Conservation (phyloP, 2,329 filamentous ascomycete genomes). For the Colletotrichum tamarilloi region DNA sequence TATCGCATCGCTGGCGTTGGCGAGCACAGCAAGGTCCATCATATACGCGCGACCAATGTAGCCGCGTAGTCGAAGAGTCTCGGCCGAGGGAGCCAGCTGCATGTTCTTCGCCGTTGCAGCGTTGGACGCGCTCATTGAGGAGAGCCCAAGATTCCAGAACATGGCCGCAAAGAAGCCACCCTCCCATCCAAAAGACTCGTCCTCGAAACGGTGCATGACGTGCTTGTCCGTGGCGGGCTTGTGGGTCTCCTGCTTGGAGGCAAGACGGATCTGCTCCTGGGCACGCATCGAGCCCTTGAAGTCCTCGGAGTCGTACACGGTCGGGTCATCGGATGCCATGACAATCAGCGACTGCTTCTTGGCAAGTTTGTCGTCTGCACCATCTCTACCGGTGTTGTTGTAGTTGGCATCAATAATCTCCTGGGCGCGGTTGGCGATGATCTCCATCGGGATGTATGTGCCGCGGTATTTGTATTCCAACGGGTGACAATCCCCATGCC, state of each 20-base stretch:
- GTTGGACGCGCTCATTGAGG: constrained; percentile 50
- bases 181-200: constrained; percentile 86
- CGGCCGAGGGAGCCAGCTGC: constrained; percentile 52
- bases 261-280: constrained; percentile 81
- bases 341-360: constrained; percentile 63
- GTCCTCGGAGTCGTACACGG: constrained; percentile 75
- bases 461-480: constrained; percentile 80
- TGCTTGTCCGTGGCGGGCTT: constrained; percentile 54
- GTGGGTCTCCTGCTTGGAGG: constrained; percentile 66
- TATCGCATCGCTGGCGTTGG: constrained; percentile 73
- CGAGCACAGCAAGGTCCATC: constrained; percentile 82
- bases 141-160: constrained; percentile 81
- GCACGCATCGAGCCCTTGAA: constrained; percentile 69
- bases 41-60: constrained; percentile 84
- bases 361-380: constrained; percentile 47
- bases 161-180: constrained; percentile 86
- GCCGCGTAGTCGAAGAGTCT: constrained; percentile 75
- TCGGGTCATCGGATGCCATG: constrained; percentile 84
- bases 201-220: constrained; percentile 74
- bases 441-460: constrained; percentile 80
- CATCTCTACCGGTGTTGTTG: constrained; percentile 51
- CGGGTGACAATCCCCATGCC: constrained; percentile 83
- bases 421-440: constrained; percentile 71
- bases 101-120: constrained; percentile 47
- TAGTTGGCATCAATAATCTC: constrained; percentile 63